phyloP scores from a whole-genome alignment of 1,139 yeast genomes.

The Candida sp. region DNA sequence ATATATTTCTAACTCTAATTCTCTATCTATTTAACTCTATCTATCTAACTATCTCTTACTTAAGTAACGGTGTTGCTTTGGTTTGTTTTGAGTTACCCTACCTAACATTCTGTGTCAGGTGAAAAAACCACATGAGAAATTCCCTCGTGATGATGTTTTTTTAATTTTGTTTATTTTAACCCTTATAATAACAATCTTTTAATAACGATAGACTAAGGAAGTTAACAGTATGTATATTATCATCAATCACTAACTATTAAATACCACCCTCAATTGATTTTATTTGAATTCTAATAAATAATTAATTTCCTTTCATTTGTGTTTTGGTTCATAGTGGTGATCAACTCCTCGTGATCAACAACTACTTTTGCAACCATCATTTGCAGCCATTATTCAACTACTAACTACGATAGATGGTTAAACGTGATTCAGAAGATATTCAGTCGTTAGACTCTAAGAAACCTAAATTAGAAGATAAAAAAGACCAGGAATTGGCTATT shows the following conservation, averaged over 20 bases:
- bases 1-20: too few species aligned
- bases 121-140: conserved; percentile 27
- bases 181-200: too few species aligned
- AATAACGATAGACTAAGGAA: too few species aligned
- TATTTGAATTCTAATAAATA: too few species aligned
- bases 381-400: background rate
- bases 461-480: conserved; percentile 22
- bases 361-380: conserved; percentile 2
- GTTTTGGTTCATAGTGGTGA: conserved; percentile 1
- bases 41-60: too few species aligned
- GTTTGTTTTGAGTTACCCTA: too few species aligned
- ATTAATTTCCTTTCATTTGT: background rate
- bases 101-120: conserved; percentile 10
- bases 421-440: conserved; percentile 25
- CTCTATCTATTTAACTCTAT: too few species aligned
- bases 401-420: conserved; percentile 15
- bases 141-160: conserved; percentile 20
- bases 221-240: too few species aligned
- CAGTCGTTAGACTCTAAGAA: conserved; percentile 18
- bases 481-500: conserved; percentile 39
- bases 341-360: background rate
- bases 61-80: too few species aligned
- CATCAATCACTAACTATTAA: too few species aligned
- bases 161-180: too few species aligned
- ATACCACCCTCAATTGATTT: too few species aligned